Percentiles rank a stretch among this genome's conserved stretches.
These are phyloP conservation scores for Colletotrichum gigasporum DNA, from an alignment of 2,329 filamentous ascomycete species.

Conservation along the genomic window DNA sequence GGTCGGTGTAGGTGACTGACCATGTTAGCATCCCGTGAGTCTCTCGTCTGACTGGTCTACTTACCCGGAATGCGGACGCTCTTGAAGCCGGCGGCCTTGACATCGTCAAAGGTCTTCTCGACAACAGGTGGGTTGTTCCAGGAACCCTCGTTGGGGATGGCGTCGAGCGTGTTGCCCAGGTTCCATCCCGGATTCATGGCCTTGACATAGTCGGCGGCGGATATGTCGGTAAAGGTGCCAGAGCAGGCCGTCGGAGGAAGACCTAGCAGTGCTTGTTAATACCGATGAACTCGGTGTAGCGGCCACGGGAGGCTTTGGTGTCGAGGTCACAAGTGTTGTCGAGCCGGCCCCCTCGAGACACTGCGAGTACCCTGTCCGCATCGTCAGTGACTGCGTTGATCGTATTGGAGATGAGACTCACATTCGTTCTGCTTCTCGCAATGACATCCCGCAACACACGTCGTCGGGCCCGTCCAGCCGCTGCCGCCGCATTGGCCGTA, in stretches of 20 bases:
- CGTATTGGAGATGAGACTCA: not conserved
- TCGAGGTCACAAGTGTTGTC: slow-evolving; percentile 10
- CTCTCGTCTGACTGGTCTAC: not conserved
- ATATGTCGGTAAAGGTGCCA: slow-evolving; percentile 53
- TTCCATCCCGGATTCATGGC: slow-evolving; percentile 68
- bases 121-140: slow-evolving; percentile 67
- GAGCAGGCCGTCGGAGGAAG: slow-evolving; percentile 40
- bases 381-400: not conserved
- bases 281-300: not conserved
- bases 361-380: slow-evolving; percentile 20
- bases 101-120: slow-evolving; percentile 57
- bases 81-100: slow-evolving; percentile 65
- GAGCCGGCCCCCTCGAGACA: slow-evolving; percentile 18
- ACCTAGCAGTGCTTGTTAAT: not conserved
- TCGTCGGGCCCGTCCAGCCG: slow-evolving; percentile 25
- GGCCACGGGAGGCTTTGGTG: not conserved
- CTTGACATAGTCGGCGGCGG: slow-evolving; percentile 55
- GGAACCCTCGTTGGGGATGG: slow-evolving; percentile 56
- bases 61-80: slow-evolving; percentile 61
- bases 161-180: slow-evolving; percentile 66
- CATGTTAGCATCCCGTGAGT: not conserved
- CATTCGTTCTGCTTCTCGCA: slow-evolving; percentile 21
- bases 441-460: slow-evolving; percentile 21
- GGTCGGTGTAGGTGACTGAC: slow-evolving; percentile 66
- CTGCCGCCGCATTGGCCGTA: slow-evolving; percentile 29